A percentile compares a stretch with the other conserved stretches of the same genome.
Conservation (phyloP, 441 rosid species). For the Codiaeum variegatum region DNA sequence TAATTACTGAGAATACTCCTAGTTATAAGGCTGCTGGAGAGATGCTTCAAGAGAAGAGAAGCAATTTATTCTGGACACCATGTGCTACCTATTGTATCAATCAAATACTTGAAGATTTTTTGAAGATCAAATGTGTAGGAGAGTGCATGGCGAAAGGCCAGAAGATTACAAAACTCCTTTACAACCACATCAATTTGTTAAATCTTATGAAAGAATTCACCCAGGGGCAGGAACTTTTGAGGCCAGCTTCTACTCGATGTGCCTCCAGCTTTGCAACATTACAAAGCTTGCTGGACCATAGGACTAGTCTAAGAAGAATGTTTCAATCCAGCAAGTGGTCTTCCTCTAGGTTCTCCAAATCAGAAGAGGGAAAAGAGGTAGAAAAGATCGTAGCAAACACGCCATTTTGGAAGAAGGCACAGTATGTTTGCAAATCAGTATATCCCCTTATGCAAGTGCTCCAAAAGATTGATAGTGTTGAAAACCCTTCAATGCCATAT, state of each 20-base stretch:
- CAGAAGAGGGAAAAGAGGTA: conserved; percentile 75
- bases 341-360: conserved; percentile 53
- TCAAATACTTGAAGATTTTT: conserved; percentile 68
- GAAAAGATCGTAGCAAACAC: conserved; percentile 58
- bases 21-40: conserved; percentile 74
- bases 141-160: conserved; percentile 74
- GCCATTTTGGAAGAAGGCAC: conserved; percentile 86
- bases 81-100: conserved; percentile 75
- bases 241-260: conserved; percentile 52
- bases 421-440: conserved; percentile 58
- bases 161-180: conserved; percentile 71
- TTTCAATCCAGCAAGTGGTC: conserved; percentile 78
- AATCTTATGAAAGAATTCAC: conserved; percentile 76
- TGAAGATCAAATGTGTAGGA: conserved; percentile 62
- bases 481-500: conserved; percentile 54
- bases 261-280: conserved; percentile 61
- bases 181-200: conserved; percentile 59
- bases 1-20: conserved; percentile 62
- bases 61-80: conserved; percentile 89
- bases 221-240: conserved; percentile 75
- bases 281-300: conserved; percentile 64
- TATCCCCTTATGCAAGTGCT: conserved; percentile 75
- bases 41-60: conserved; percentile 86
- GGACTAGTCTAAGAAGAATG: conserved; percentile 64
- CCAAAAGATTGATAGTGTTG: conserved; percentile 51